Conservation (phyloP, 2,329 filamentous ascomycete species). For the Claviceps digitariae region DNA sequence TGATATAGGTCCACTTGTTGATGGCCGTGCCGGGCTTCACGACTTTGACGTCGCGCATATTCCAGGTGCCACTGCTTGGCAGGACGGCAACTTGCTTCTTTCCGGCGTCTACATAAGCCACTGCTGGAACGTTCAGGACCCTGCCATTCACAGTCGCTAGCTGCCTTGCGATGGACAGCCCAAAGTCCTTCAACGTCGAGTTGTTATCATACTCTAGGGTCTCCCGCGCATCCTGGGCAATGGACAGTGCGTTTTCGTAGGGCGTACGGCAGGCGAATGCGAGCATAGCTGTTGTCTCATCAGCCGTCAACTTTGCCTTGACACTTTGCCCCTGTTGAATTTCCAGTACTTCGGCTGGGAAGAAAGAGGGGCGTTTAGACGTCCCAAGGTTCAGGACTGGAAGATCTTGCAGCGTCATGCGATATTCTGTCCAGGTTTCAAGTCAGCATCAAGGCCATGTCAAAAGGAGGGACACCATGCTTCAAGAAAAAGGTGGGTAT, state of each 20-base stretch:
- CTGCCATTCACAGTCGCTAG: constrained; percentile 63
- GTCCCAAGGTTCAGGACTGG: constrained; percentile 57
- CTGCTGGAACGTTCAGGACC: constrained; percentile 44
- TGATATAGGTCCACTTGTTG: constrained; percentile 36
- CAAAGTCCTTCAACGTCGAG: constrained; percentile 40
- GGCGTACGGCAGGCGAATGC: constrained; percentile 56
- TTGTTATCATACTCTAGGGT: constrained; percentile 43
- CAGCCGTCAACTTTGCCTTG: constrained; percentile 41
- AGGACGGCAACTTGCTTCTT: constrained; percentile 13
- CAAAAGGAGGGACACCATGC: too few species aligned
- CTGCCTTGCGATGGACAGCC: constrained; percentile 43
- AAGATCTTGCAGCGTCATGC: constrained; percentile 21
- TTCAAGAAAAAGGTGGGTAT: too few species aligned
- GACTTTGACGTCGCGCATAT: constrained; percentile 47
- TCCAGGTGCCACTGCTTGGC: constrained; percentile 51
- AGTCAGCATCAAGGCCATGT: too few species aligned
- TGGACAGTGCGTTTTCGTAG: constrained; percentile 51
- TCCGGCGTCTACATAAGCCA: constrained; percentile 39
- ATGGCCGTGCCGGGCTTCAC: constrained; percentile 32
- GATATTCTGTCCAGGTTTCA: constrained; percentile 20
- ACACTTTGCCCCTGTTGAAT: constrained; percentile 53
- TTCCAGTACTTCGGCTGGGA: constrained; percentile 52
- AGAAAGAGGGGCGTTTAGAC: constrained; percentile 40
- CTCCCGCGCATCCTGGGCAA: constrained; percentile 42
- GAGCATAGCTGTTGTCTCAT: constrained; percentile 58